phyloP scores from a whole-genome alignment of 2,329 filamentous ascomycete genomes.

The Verticillium dahliae region DNA sequence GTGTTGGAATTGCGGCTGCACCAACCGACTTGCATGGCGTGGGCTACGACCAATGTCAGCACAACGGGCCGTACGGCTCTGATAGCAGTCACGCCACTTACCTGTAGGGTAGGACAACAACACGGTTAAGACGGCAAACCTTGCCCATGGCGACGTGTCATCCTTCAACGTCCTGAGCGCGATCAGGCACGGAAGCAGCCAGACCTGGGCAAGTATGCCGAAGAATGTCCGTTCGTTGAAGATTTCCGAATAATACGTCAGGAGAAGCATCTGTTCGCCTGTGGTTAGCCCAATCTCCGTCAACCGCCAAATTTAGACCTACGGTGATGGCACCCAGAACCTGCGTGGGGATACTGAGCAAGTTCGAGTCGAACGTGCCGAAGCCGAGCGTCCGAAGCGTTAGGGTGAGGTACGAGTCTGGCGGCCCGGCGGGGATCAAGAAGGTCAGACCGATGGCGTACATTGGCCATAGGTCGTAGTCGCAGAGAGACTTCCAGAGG shows the following conservation, averaged over 20 bases:
- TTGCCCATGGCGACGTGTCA: conserved; percentile 21
- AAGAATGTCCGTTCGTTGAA: conserved; percentile 34
- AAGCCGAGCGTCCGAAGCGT: conserved; percentile 44
- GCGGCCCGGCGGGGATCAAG: conserved; percentile 39
- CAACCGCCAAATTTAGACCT: not conserved
- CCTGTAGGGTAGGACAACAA: conserved; percentile 25
- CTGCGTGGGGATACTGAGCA: conserved; percentile 47
- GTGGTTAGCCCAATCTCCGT: not conserved
- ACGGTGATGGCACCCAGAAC: conserved; percentile 8
- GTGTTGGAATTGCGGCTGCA: conserved; percentile 55
- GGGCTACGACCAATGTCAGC: conserved; percentile 24
- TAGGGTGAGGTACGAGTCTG: conserved; percentile 44
- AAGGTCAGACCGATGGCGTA: conserved; percentile 43
- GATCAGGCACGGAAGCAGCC: conserved; percentile 46
- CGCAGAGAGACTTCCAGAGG: conserved; percentile 40
- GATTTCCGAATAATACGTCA: conserved; percentile 38
- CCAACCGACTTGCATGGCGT: conserved; percentile 51
- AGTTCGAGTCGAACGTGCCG: conserved; percentile 38
- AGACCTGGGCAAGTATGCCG: conserved; percentile 37
- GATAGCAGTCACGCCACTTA: conserved; percentile 7
- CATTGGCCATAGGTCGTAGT: conserved; percentile 53
- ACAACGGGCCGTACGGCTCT: conserved; percentile 1
- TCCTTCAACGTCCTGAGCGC: conserved; percentile 24
- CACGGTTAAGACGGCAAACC: conserved; percentile 25
- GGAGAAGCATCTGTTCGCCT: conserved; percentile 28